phyloP scores from a whole-genome alignment of 2,329 filamentous ascomycete species.

The Biscogniauxia mediterranea region DNA sequence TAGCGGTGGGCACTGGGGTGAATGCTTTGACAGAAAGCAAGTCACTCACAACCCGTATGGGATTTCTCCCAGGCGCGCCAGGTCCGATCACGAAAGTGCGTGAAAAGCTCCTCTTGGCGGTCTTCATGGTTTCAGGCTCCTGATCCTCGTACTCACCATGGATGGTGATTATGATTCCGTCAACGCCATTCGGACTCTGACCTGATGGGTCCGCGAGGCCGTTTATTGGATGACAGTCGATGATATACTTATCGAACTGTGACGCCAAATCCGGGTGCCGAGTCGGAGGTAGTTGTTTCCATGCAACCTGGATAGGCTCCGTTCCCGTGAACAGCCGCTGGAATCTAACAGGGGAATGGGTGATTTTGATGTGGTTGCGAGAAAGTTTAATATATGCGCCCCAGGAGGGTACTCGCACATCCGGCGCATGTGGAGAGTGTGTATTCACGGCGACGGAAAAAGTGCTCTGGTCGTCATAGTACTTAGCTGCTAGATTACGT shows the following conservation, averaged over 20 bases:
- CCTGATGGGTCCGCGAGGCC: constrained; percentile 69
- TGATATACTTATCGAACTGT: constrained; percentile 71
- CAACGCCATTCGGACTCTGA: constrained; percentile 63
- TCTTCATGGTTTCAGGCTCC: constrained; percentile 53
- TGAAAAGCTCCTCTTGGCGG: constrained; percentile 74
- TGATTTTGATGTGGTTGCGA: constrained; percentile 73
- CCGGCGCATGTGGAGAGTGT: constrained; percentile 47
- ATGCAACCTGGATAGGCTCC: constrained; percentile 64
- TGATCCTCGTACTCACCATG: constrained; percentile 83
- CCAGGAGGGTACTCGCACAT: constrained; percentile 55
- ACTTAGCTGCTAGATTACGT: constrained; percentile 56
- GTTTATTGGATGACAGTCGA: constrained; percentile 76
- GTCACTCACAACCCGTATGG: constrained; percentile 76
- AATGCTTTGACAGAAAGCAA: constrained; percentile 72
- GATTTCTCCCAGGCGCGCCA: constrained; percentile 60
- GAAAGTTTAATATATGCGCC: constrained; percentile 73
- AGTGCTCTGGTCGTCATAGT: constrained; percentile 73
- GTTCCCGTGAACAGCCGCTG: constrained; percentile 65
- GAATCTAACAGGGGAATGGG: constrained; percentile 55
- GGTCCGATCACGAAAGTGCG: constrained; percentile 78
- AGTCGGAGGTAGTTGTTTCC: constrained; percentile 69
- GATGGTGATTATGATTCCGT: constrained; percentile 74
- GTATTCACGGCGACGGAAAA: constrained; percentile 77
- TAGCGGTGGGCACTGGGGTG: constrained; percentile 44
- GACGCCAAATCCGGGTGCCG: constrained; percentile 69